A percentile compares a stretch with the other conserved stretches of the same genome.
These are phyloP conservation scores for Shiraia sp. DNA, from an alignment of 2,329 filamentous ascomycete species.

Conservation along the genomic window DNA sequence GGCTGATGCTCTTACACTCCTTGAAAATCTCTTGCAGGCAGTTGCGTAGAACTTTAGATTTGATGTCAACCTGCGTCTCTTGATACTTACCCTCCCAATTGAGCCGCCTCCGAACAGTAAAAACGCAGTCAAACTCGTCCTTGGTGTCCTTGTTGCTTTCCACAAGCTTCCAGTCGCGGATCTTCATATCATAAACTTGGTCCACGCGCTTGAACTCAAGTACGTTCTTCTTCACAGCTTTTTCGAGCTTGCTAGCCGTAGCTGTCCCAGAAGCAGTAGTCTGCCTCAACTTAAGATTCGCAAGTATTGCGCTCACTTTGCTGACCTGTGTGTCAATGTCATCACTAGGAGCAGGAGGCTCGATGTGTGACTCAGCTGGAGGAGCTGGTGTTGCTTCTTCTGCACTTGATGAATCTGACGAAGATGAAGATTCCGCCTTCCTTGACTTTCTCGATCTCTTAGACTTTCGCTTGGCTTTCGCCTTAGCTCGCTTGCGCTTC, in stretches of 20 bases:
- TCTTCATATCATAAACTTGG: slow-evolving; percentile 57
- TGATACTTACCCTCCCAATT: slow-evolving; percentile 82
- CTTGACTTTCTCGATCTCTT: slow-evolving; percentile 15
- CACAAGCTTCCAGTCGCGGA: slow-evolving; percentile 65
- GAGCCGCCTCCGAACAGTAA: slow-evolving; percentile 81
- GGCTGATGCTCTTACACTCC: slow-evolving; percentile 74
- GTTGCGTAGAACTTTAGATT: slow-evolving; percentile 77
- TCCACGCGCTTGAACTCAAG: slow-evolving; percentile 72
- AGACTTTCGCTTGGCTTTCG: slow-evolving; percentile 22
- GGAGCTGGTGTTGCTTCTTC: slow-evolving; percentile 11
- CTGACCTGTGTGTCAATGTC: slow-evolving; percentile 19
- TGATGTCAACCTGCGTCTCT: slow-evolving; percentile 78
- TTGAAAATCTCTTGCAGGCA: slow-evolving; percentile 73
- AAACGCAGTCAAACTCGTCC: slow-evolving; percentile 73
- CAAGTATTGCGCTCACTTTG: slow-evolving; percentile 15
- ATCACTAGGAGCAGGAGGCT: slow-evolving; percentile 8
- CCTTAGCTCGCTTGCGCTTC: slow-evolving; percentile 20
- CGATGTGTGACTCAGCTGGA: slow-evolving; percentile 4
- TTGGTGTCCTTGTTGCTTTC: slow-evolving; percentile 68
- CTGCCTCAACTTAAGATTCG: slow-evolving; percentile 20
- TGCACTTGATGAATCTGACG: slow-evolving; percentile 9
- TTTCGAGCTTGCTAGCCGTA: slow-evolving; percentile 15
- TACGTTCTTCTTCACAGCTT: slow-evolving; percentile 41
- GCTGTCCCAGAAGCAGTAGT: slow-evolving; percentile 14
- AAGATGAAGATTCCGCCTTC: background rate